These are phyloP conservation scores for Acer saccharum DNA, from an alignment of 345 rosid genomes.

Conservation along the genomic window DNA sequence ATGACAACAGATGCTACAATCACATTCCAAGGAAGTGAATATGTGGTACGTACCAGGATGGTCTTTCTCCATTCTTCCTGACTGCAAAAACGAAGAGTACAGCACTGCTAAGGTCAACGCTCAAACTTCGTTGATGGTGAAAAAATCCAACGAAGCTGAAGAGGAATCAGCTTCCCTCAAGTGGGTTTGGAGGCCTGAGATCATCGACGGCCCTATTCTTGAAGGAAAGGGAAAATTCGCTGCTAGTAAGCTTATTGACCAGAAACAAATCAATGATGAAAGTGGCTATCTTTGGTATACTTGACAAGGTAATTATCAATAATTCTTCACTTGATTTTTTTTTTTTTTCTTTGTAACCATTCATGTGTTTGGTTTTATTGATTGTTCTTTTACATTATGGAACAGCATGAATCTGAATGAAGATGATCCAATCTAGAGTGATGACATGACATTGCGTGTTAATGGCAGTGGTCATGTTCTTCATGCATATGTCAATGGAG, in stretches of 20 bases:
- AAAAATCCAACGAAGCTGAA: slow-evolving; percentile 32
- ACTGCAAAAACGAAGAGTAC: slow-evolving; percentile 55
- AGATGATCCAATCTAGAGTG: slow-evolving; percentile 49
- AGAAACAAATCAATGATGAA: slow-evolving; percentile 50
- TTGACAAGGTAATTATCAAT: slow-evolving; percentile 52
- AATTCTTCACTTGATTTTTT: neutral
- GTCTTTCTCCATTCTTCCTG: slow-evolving; percentile 72
- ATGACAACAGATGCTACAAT: slow-evolving; percentile 39
- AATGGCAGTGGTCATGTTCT: slow-evolving; percentile 53
- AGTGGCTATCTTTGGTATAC: slow-evolving; percentile 72
- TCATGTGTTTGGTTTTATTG: too few relatives aligned
- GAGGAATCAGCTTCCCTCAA: slow-evolving; percentile 30
- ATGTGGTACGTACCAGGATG: slow-evolving; percentile 62
- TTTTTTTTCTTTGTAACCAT: too few relatives aligned
- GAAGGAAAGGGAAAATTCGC: slow-evolving; percentile 39
- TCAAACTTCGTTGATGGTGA: slow-evolving; percentile 51
- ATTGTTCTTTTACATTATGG: neutral
- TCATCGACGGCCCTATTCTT: slow-evolving; percentile 19
- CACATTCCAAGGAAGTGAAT: slow-evolving; percentile 45
- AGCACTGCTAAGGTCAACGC: slow-evolving; percentile 69
- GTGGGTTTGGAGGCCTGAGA: slow-evolving; percentile 71
- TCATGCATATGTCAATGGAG: slow-evolving; percentile 61
- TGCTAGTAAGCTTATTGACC: slow-evolving; percentile 44
- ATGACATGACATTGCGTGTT: slow-evolving; percentile 41
- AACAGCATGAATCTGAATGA: slow-evolving; percentile 43